A percentile compares a stretch with the other conserved stretches of the same genome.
Evolutionary conservation across 2,329 filamentous ascomycete species (phyloP).

Genomic region (Pezicula rhizophila): DNA sequence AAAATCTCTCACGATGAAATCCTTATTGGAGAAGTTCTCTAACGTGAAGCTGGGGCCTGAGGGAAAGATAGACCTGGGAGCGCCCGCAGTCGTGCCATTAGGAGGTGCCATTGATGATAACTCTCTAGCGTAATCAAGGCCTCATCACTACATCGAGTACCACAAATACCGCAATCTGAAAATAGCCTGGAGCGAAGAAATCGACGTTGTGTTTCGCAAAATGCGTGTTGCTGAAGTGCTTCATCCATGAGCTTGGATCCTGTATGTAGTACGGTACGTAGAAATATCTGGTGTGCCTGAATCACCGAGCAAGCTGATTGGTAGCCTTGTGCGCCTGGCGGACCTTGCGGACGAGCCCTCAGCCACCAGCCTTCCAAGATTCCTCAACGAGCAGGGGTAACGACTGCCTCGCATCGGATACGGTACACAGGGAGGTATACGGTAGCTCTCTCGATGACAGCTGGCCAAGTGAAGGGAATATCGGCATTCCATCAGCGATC

Average conservation of each 20-base stretch:
- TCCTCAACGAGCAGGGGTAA: neutral
- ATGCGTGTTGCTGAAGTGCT: too few species aligned
- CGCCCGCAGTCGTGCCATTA: constrained; percentile 17
- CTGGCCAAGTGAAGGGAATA: neutral
- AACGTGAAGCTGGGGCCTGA: constrained; percentile 78
- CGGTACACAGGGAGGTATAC: too few species aligned
- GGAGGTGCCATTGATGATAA: constrained; percentile 23
- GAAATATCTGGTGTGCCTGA: neutral
- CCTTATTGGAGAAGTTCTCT: constrained; percentile 80
- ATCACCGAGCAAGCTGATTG: neutral
- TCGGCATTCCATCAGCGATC: neutral
- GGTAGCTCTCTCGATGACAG: too few species aligned
- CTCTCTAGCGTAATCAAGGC: constrained; percentile 5
- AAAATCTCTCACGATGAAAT: constrained; percentile 98
- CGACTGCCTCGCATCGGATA: too few species aligned
- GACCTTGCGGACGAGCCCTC: neutral
- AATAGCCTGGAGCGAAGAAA: too few species aligned
- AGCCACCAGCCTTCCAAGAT: constrained; percentile 1
- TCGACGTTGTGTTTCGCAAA: too few species aligned
- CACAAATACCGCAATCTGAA: too few species aligned
- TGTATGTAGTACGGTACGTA: too few species aligned
- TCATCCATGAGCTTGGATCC: too few species aligned
- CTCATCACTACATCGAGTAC: constrained; percentile 17
- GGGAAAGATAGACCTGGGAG: constrained; percentile 54
- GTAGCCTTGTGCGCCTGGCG: neutral